Percentiles rank a stretch among this genome's conserved stretches.
Conservation (phyloP, 2,329 filamentous ascomycete species). For the Elsinoe fawcettii region DNA sequence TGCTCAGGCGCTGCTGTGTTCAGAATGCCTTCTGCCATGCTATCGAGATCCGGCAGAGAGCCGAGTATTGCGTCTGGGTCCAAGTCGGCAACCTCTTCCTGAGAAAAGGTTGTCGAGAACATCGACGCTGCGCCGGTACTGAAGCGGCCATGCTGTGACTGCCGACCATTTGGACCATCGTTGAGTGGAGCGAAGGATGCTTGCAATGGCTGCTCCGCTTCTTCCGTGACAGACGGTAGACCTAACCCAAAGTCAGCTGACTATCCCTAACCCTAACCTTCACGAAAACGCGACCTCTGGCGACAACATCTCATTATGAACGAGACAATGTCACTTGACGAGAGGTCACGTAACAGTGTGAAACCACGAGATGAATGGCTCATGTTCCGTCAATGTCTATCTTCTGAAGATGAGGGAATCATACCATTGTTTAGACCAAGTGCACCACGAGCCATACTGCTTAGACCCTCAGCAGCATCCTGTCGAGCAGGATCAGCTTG, state of each 20-base stretch:
- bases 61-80: slow-evolving; percentile 37
- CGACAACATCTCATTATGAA: neutral
- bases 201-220: slow-evolving; percentile 1
- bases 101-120: slow-evolving; percentile 41
- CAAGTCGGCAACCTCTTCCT: slow-evolving; percentile 36
- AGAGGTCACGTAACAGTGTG: too few species aligned
- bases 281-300: neutral
- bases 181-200: slow-evolving; percentile 1
- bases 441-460: slow-evolving; percentile 6
- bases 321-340: too few species aligned
- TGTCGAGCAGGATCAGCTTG: neutral
- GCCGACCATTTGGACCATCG: neutral
- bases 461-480: slow-evolving; percentile 1
- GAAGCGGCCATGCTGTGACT: neutral
- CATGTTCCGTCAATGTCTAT: neutral
- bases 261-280: slow-evolving; percentile 10
- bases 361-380: too few species aligned
- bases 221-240: slow-evolving; percentile 21
- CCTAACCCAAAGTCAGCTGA: slow-evolving; percentile 15
- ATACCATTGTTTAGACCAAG: neutral
- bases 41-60: slow-evolving; percentile 32
- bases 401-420: neutral
- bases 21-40: slow-evolving; percentile 24
- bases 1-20: slow-evolving; percentile 25
- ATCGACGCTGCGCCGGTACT: slow-evolving; percentile 27